These are phyloP conservation scores for Plasmopara viticola DNA, from an alignment of 352 stramenopile genomes.

Conservation along the genomic window DNA sequence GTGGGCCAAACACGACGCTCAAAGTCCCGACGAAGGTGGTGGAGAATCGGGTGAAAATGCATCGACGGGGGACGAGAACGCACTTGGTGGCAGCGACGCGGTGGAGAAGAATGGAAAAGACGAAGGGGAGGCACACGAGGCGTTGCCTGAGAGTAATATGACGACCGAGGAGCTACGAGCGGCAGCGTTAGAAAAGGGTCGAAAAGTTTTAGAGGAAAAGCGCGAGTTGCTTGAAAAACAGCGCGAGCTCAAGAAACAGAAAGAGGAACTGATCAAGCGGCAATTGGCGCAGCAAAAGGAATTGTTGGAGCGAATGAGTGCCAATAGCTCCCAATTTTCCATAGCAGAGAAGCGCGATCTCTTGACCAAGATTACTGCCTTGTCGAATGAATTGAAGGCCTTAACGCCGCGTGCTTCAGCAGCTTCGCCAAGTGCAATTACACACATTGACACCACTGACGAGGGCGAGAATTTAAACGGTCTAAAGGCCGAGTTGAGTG, in stretches of 20 bases:
- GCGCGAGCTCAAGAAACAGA: slow-evolving; percentile 75
- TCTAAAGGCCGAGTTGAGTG: slow-evolving; percentile 60
- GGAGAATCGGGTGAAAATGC: slow-evolving; percentile 37
- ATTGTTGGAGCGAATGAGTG: slow-evolving; percentile 73
- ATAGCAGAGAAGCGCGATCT: slow-evolving; percentile 67
- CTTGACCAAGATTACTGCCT: slow-evolving; percentile 76
- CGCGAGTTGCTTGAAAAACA: slow-evolving; percentile 84
- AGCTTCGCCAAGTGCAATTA: slow-evolving; percentile 15
- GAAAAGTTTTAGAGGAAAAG: slow-evolving; percentile 80
- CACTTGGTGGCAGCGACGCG: slow-evolving; percentile 1
- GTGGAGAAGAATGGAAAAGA: slow-evolving; percentile 13
- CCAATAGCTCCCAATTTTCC: slow-evolving; percentile 65
- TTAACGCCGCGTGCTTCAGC: slow-evolving; percentile 33
- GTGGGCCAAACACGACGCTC: slow-evolving; percentile 77
- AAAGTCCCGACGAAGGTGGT: slow-evolving; percentile 45
- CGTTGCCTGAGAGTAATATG: slow-evolving; percentile 46
- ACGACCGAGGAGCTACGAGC: slow-evolving; percentile 65
- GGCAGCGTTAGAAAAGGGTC: slow-evolving; percentile 70
- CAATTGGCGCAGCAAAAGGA: slow-evolving; percentile 80
- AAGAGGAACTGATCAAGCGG: slow-evolving; percentile 73
- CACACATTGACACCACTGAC: slow-evolving; percentile 10
- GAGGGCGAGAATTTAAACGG: slow-evolving; percentile 24
- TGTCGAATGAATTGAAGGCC: slow-evolving; percentile 65
- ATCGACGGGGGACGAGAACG: slow-evolving; percentile 15
- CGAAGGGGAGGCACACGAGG: slow-evolving; percentile 14